Evolutionary conservation across 208 protist genomes (phyloP), one percentile per base, ranked within the genome.

Genomic region (Acanthamoeba polyphaga): DNA sequence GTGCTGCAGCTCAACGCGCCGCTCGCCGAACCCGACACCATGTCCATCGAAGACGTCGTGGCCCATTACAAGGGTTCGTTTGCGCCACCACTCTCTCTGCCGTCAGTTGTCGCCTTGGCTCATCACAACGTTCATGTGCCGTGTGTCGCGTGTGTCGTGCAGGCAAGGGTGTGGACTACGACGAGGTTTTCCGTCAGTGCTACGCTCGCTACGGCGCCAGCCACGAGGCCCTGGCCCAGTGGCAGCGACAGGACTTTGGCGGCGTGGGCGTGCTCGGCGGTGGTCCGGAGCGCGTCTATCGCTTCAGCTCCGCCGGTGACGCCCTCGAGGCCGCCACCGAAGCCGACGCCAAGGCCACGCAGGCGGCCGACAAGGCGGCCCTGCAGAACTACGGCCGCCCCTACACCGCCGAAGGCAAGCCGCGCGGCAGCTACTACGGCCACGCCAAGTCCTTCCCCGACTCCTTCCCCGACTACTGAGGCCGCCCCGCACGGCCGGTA

Each of bases 371-470:
- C 32, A 98, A 98, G 94, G 93, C 92, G 32, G 95, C 91, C 7
- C 96, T 98, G 17, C 97, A 98, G 70, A 98, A 97, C 78, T 98
- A 98, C 92, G 97, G 97, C 46, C 95, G 97, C 38, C 72, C 80
- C 24, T 96, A 96, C 27, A 92, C 32, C 2, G 60, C 46, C n/a
- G 92, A 97, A 19, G 97, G 90, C 15, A 94, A 95, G 29, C 96
- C 96, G 2, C 85, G 76, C 49, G 78, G 95, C 46, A 96, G 89
- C 17, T 98, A 97, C 88, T 98, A 98, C 95, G 24, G 12, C 27
- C 46, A 64, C 43, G 1, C 89, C 38, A 93, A 93, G 89, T 43
- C 27, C 6, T 82, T 82, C 70, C 66, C 66, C 29, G 32, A 78
- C 13, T 78, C 70, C 24, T 78, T 78, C 70, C 70, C 70, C n/a